These are phyloP conservation scores for Cadophora malorum DNA, from an alignment of 2,329 filamentous ascomycete species.

Conservation along the genomic window DNA sequence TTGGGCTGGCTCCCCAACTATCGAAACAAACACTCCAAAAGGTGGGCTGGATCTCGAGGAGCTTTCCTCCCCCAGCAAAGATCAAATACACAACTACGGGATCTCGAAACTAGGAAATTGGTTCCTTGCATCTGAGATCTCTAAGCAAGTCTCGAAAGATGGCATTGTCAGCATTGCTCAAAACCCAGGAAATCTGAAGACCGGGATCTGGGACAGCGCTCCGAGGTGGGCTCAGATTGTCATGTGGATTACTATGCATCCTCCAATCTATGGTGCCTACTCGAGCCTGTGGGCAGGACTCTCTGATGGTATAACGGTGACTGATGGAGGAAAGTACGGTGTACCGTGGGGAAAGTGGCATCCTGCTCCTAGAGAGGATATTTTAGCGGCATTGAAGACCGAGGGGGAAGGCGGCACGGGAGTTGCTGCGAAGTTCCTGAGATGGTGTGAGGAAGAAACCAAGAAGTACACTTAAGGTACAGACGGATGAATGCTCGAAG, in stretches of 20 bases:
- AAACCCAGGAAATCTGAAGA: constrained; percentile 23
- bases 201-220: constrained; percentile 21
- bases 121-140: constrained; percentile 19
- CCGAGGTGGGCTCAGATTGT: constrained; percentile 16
- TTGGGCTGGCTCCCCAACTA: constrained; percentile 15
- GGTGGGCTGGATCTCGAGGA: constrained; percentile 7
- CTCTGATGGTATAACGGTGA: neutral
- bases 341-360: constrained; percentile 29
- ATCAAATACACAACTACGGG: constrained; percentile 8
- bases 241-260: constrained; percentile 23
- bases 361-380: constrained; percentile 14
- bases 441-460: constrained; percentile 25
- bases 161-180: constrained; percentile 7
- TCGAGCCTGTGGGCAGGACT: constrained; percentile 24
- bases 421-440: constrained; percentile 14
- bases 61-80: neutral
- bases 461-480: too few relatives aligned
- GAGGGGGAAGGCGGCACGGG: constrained; percentile 25
- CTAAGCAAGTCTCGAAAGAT: neutral
- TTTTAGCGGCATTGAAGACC: constrained; percentile 21
- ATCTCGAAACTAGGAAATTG: constrained; percentile 21
- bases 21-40: constrained; percentile 6
- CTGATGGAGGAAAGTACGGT: constrained; percentile 19
- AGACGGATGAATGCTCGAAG: too few relatives aligned
- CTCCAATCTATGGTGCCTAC: constrained; percentile 28